Evolutionary conservation across 805 yeast genomes (phyloP), one percentile per base, ranked within the genome.

Genomic region (Wickerhamomyces sydowiorum): DNA sequence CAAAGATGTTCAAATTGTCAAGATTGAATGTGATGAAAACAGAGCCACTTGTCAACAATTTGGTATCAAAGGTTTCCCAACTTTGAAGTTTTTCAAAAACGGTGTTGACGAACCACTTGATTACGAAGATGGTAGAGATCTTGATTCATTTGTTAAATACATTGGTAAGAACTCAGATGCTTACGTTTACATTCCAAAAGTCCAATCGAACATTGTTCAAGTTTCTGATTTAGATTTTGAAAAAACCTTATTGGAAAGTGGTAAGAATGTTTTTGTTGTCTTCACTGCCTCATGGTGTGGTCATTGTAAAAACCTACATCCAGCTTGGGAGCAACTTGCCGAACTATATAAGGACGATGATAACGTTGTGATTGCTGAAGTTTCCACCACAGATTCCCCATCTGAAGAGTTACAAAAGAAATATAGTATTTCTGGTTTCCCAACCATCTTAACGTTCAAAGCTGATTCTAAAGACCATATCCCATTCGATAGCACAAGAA

Each of bases 31-130:
- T 65, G 84, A 95, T 42, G 73, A 70, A 51, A 93, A 93, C 64
- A 97, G 91, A 62, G 87, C 88, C 41, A 82, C 79, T 43, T 70
- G 76, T 28, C 64, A 65, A 36, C 73, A 72, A 53, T 83, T 86
- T 52, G 81, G 77, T 36, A 81, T 93, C 54, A 70, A 74, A 52
- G 96, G 97, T 40, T 93, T 86, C 76, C 99, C 99, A 65, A 90
- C 98, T 38, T 67, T 93, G 51, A 76, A 83, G 61, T 71, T 91
- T 44, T 93, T 81, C 75, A 96, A 95, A 50, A 82, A 84, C 44
- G 76, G 76, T 57, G 75, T 76, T 60, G 67, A 73, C 40, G 69
- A 72, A 39, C 89, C 91, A 36, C 64, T 89, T 43, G 69, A 70
- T 19, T 91, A 69, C 66, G 68, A 71, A 37, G 86, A 87, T 42